These are phyloP conservation scores for Cercophora sp. DNA, from an alignment of 495 filamentous ascomycete genomes.

Conservation along the genomic window DNA sequence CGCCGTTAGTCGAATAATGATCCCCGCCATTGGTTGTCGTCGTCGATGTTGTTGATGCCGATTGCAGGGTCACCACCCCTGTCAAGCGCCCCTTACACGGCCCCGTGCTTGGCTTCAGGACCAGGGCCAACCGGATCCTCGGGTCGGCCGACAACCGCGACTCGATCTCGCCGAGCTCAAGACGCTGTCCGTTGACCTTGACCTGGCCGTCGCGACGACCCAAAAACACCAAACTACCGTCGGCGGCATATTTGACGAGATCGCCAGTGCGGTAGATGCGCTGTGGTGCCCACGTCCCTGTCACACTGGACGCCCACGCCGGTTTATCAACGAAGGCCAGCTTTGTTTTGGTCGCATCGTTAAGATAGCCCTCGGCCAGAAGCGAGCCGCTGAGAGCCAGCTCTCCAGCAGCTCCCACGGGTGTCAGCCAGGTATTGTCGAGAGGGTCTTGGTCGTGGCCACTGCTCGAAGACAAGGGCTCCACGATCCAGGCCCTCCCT, in stretches of 20 bases:
- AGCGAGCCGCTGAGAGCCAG: slow-evolving; percentile 38
- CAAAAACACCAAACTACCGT: slow-evolving; percentile 49
- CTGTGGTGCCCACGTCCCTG: neutral
- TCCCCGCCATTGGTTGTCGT: too few species aligned
- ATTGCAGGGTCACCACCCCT: slow-evolving; percentile 15
- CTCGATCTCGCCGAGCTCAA: slow-evolving; percentile 50
- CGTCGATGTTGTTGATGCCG: slow-evolving; percentile 26
- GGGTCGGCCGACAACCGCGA: slow-evolving; percentile 21
- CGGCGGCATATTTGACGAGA: slow-evolving; percentile 50
- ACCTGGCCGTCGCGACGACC: slow-evolving; percentile 29
- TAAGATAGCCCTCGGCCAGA: slow-evolving; percentile 60
- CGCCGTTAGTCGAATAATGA: too few species aligned
- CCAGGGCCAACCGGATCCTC: slow-evolving; percentile 14
- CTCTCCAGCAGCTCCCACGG: slow-evolving; percentile 45
- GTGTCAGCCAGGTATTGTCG: slow-evolving; percentile 11
- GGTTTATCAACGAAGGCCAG: slow-evolving; percentile 44
- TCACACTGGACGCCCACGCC: slow-evolving; percentile 3
- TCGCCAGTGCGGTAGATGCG: slow-evolving; percentile 58
- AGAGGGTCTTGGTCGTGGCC: slow-evolving; percentile 5
- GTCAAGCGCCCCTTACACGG: slow-evolving; percentile 18
- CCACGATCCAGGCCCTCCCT: slow-evolving; percentile 20
- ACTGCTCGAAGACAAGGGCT: slow-evolving; percentile 1
- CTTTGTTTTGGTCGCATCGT: slow-evolving; percentile 57
- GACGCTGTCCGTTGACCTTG: slow-evolving; percentile 37
- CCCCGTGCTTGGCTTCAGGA: slow-evolving; percentile 19